A percentile compares a stretch with the other conserved stretches of the same genome.
Evolutionary conservation across 23 red algal genomes (phyloP).

Genomic region (Agarophyton chilense): DNA sequence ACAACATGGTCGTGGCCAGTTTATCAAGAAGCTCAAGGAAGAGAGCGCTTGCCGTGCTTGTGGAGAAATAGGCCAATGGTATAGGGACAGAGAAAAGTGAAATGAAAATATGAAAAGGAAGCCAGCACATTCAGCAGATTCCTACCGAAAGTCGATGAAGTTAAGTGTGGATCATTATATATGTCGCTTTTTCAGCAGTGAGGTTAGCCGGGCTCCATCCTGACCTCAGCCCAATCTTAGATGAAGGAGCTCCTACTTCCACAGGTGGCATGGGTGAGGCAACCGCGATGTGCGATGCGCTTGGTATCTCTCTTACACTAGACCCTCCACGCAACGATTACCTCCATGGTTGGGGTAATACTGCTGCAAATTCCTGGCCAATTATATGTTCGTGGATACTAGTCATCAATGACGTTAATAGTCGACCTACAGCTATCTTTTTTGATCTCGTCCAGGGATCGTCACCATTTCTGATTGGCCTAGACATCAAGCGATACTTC

Average conservation of each 20-base stretch:
- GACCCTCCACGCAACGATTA: constrained; percentile 8
- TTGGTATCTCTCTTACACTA: background rate
- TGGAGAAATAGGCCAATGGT: no score
- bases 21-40: no score
- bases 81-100: no score
- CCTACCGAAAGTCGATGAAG: no score
- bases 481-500: background rate
- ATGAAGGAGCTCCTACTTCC: constrained; percentile 42
- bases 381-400: constrained; percentile 20
- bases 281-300: background rate
- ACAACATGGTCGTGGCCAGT: no score
- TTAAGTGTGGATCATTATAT: no score
- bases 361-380: background rate
- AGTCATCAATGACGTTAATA: background rate
- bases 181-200: no score
- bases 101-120: no score
- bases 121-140: no score
- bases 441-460: background rate
- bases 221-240: constrained; percentile 11
- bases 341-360: background rate
- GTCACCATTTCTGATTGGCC: background rate
- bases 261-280: background rate
- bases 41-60: no score
- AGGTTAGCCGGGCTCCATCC: no score
- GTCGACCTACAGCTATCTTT: background rate